Conservation (phyloP, 768 basidiomycete genomes). For the Rhizopogon sp. region DNA sequence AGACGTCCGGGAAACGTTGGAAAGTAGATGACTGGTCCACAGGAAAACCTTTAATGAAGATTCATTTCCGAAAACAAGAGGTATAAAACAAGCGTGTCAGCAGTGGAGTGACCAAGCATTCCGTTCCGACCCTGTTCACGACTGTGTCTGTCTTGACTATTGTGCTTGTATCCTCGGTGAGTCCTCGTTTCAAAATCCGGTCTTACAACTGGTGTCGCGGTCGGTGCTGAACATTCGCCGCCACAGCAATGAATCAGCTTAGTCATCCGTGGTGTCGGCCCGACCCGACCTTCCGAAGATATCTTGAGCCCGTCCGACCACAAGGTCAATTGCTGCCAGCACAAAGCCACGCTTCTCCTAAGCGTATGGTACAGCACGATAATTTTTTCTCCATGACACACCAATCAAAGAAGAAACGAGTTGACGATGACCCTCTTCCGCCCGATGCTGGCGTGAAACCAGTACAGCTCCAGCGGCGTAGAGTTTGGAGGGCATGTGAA, state of each 20-base stretch:
- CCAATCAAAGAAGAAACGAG: constrained; percentile 74
- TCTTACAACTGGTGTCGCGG: background rate
- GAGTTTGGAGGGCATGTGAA: constrained; percentile 90
- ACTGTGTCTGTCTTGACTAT: background rate
- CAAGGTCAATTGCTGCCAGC: constrained; percentile 17
- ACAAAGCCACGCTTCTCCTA: constrained; percentile 11
- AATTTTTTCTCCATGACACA: constrained; percentile 43
- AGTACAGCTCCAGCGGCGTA: constrained; percentile 67
- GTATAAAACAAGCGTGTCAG: background rate
- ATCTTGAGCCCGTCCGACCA: constrained; percentile 22
- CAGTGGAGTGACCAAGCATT: constrained; percentile 1
- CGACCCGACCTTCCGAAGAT: constrained; percentile 30
- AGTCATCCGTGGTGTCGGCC: constrained; percentile 30
- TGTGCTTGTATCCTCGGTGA: background rate
- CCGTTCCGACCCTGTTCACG: background rate
- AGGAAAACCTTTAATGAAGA: constrained; percentile 17
- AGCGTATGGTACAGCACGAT: constrained; percentile 32
- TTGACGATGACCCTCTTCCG: constrained; percentile 48
- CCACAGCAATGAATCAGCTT: constrained; percentile 23
- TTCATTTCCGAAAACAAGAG: constrained; percentile 28
- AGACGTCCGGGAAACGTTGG: constrained; percentile 21
- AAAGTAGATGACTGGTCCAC: constrained; percentile 16
- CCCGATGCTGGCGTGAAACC: constrained; percentile 62
- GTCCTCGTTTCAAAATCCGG: background rate
- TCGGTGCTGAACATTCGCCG: background rate